These are phyloP conservation scores for Schwanniomyces sp. DNA, from an alignment of 805 yeast genomes.

Conservation along the genomic window DNA sequence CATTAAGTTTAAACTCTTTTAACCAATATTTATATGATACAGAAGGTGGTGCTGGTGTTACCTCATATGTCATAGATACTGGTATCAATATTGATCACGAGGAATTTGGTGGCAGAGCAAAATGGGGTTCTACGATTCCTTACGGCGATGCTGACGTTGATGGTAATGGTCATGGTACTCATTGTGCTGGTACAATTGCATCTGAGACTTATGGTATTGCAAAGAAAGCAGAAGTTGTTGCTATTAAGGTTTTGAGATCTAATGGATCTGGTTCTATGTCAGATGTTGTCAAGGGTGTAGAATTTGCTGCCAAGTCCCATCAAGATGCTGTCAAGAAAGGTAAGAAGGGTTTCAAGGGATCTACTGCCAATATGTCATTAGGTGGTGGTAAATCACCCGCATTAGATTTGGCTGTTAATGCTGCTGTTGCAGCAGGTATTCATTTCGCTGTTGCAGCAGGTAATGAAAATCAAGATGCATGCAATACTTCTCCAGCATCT, in stretches of 20 bases:
- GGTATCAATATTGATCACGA: conserved; percentile 76
- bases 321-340: conserved; percentile 49
- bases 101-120: conserved; percentile 82
- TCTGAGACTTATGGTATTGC: conserved; percentile 81
- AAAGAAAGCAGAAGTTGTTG: conserved; percentile 73
- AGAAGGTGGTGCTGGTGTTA: conserved; percentile 80
- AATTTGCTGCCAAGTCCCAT: conserved; percentile 77
- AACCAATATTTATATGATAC: conserved; percentile 72
- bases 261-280: conserved; percentile 84
- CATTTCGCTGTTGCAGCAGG: conserved; percentile 97
- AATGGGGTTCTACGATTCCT: conserved; percentile 84
- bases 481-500: conserved; percentile 88
- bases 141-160: conserved; percentile 67
- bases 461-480: conserved; percentile 90
- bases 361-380: conserved; percentile 89
- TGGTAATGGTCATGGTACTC: conserved; percentile 95
- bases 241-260: conserved; percentile 79
- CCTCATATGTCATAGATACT: conserved; percentile 86
- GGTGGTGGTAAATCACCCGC: conserved; percentile 93
- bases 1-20: conserved; percentile 65
- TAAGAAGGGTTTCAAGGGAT: conserved; percentile 73
- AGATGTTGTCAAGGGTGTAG: conserved; percentile 82
- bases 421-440: conserved; percentile 84
- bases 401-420: conserved; percentile 82
- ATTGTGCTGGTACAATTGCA: conserved; percentile 95